A percentile compares a stretch with the other conserved stretches of the same genome.
These are phyloP conservation scores for Diplogelasinospora grovesii DNA, from an alignment of 495 filamentous ascomycete species.

Conservation along the genomic window DNA sequence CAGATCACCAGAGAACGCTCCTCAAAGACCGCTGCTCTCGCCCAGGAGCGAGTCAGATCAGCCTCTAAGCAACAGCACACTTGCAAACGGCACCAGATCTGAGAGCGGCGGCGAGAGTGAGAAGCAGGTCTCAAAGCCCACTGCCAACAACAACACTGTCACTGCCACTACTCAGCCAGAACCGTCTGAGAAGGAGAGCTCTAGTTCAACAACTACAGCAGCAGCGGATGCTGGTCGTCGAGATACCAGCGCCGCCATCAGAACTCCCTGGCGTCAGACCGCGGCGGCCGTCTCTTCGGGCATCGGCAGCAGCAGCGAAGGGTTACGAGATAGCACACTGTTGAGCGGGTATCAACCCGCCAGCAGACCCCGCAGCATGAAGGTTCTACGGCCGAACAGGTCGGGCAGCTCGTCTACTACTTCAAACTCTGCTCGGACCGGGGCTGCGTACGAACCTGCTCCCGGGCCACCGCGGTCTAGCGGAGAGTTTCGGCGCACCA, in stretches of 20 bases:
- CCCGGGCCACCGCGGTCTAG: constrained; percentile 26
- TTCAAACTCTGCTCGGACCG: constrained; percentile 37
- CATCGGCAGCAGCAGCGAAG: constrained; percentile 29
- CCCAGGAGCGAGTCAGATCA: constrained; percentile 27
- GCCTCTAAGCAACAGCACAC: constrained; percentile 28
- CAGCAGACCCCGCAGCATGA: constrained; percentile 58
- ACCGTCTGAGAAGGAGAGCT: constrained; percentile 23
- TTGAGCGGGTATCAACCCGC: constrained; percentile 54
- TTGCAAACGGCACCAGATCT: constrained; percentile 28
- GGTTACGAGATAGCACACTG: constrained; percentile 13
- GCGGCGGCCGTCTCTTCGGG: constrained; percentile 33
- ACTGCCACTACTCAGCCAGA: no score
- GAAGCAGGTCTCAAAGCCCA: constrained; percentile 21
- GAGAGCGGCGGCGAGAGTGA: constrained; percentile 35
- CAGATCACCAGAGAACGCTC: constrained; percentile 12
- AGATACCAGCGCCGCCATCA: constrained; percentile 48
- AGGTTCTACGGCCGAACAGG: constrained; percentile 66
- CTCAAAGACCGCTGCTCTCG: constrained; percentile 17
- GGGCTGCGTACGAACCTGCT: constrained; percentile 39
- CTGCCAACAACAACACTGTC: no score
- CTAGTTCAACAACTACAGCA: constrained; percentile 18
- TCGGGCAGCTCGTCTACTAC: constrained; percentile 38
- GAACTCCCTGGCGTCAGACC: constrained; percentile 65
- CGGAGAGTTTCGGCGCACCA: constrained; percentile 34
- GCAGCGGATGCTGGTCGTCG: constrained; percentile 34